Percentiles rank a stretch among this genome's conserved stretches.
These are phyloP conservation scores for sorghum (Sorghum bicolor) DNA, from an alignment of 176 grass and related monocot species.

Conservation along the genomic window DNA sequence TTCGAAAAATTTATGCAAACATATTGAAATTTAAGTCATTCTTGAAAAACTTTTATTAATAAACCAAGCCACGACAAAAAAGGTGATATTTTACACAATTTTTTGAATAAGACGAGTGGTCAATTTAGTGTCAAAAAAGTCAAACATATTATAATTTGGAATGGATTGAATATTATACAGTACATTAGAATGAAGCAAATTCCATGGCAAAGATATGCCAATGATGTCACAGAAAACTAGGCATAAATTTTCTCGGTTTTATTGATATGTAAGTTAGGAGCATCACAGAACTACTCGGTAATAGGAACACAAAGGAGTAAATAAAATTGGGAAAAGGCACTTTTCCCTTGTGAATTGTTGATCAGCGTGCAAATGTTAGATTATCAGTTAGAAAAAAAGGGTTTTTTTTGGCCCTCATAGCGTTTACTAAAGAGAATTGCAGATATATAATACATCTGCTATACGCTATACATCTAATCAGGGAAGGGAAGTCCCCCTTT, in stretches of 20 bases:
- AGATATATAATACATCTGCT: neutral
- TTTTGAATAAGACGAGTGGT: too few species aligned
- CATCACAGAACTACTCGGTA: slow-evolving; percentile 23
- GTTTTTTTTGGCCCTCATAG: too few species aligned
- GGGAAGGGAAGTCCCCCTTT: neutral
- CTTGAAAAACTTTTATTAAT: too few species aligned
- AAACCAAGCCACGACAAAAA: too few species aligned
- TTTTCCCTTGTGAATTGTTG: slow-evolving; percentile 41
- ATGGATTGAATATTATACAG: neutral
- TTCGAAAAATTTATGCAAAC: too few species aligned
- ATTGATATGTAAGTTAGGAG: slow-evolving; percentile 14
- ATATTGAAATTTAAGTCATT: too few species aligned
- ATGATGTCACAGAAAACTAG: slow-evolving; percentile 37
- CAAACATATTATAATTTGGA: too few species aligned
- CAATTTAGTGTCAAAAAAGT: too few species aligned
- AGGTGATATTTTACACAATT: too few species aligned
- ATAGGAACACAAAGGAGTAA: slow-evolving; percentile 28
- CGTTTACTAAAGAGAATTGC: slow-evolving; percentile 15
- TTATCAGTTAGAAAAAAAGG: slow-evolving; percentile 30
- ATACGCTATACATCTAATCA: slow-evolving; percentile 19
- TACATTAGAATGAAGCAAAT: neutral
- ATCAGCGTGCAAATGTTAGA: slow-evolving; percentile 27
- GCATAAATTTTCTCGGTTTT: slow-evolving; percentile 3
- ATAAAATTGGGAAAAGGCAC: slow-evolving; percentile 14
- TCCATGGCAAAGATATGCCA: slow-evolving; percentile 28